Base-by-base conservation (phyloP, 164 flowering plant species). In the Vitis riparia region DNA sequence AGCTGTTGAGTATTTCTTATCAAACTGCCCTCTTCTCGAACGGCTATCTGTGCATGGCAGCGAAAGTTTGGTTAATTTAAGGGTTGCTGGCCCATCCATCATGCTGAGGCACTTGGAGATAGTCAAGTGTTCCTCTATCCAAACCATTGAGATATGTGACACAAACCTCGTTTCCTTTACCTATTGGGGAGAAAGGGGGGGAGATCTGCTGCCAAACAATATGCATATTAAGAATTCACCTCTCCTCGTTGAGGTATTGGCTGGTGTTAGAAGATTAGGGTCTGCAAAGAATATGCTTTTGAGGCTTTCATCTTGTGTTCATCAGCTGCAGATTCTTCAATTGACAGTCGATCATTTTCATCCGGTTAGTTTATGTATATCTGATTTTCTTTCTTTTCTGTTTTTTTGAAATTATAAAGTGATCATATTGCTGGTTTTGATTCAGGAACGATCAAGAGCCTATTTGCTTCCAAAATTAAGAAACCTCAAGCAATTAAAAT, bases 251-350 rank as follows among this genome's bases (percentile, higher is more conserved):
- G 70, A 72, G 47, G 32, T 72, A 32, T 58, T 65, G 9, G 59
- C 65, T 44, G 69, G 69, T 4, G 69, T 29, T 14, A 59, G 69
- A 13, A 29, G n/a, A 23, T 65, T 65, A 9, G 69, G 65, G 8
- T 59, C 59, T 15, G 65, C 59, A 23, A 58, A 65, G 17, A 57
- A 72, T 47, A 68, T 72, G 2, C 51, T 72, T 66, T 63, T 58
- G 16, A 68, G 50, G 65, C 51, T 72, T 51, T 65, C 75, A 1
- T 65, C 65, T 14, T 72, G 69, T 32, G 27, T 72, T 51, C 10
- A 29, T 59, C 75, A 66, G 27, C 52, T 72, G 13, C 65, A 72
- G 65, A 32, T 72, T 72, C 75, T 72, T 59, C 59, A 65, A 3
- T 72, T 72, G 65, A 65, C 59, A 10, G 51, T 72, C 13, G 59